Conservation (phyloP, 805 yeast species). For the Yamadazyma scolyti region DNA sequence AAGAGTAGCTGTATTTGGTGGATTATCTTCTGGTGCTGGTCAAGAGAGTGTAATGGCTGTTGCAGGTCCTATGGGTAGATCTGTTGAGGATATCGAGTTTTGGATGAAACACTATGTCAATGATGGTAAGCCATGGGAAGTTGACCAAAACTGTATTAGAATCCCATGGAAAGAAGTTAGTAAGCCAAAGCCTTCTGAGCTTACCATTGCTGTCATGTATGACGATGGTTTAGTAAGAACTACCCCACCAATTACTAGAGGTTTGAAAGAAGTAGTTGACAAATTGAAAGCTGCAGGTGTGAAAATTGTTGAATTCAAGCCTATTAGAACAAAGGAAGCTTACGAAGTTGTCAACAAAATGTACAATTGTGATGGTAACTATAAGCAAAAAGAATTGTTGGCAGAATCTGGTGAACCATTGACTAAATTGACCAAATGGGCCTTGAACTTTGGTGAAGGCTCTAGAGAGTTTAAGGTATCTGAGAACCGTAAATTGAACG, state of each 20-base stretch:
- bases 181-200: conserved; percentile 33
- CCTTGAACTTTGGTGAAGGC: conserved; percentile 57
- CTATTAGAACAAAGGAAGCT: conserved; percentile 56
- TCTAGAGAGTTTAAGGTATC: conserved; percentile 40
- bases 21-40: conserved; percentile 55
- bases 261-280: conserved; percentile 48
- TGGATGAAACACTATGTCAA: conserved; percentile 63
- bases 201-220: conserved; percentile 60
- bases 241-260: conserved; percentile 62
- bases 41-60: conserved; percentile 65
- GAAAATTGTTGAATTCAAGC: conserved; percentile 51
- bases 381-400: conserved; percentile 48
- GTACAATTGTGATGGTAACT: conserved; percentile 69
- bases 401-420: conserved; percentile 68
- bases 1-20: conserved; percentile 35
- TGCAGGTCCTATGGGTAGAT: conserved; percentile 64
- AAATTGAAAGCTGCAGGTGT: conserved; percentile 59
- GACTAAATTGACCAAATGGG: conserved; percentile 59
- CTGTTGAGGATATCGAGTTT: conserved; percentile 62
- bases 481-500: conserved; percentile 55
- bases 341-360: conserved; percentile 54
- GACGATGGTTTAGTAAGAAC: conserved; percentile 67
- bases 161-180: conserved; percentile 51
- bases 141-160: conserved; percentile 45
- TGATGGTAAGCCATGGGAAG: conserved; percentile 62